Conservation (phyloP, 2,329 filamentous ascomycete species). For the Fonsecaea monophora region DNA sequence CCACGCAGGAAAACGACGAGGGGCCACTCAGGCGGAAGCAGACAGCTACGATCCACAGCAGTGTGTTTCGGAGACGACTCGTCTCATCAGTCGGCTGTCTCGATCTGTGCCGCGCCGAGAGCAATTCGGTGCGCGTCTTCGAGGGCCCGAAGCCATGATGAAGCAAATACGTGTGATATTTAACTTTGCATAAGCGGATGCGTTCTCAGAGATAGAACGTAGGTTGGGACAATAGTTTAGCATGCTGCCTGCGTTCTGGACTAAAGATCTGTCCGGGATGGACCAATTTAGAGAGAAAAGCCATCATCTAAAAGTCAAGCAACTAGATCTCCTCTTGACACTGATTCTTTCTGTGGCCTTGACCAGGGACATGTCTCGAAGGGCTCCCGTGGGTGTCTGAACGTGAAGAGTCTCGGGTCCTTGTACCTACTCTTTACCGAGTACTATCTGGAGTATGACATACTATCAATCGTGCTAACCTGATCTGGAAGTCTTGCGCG, state of each 20-base stretch:
- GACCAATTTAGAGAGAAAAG: background rate
- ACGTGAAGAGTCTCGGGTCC: too few species aligned
- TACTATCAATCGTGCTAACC: too few species aligned
- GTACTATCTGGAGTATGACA: too few species aligned
- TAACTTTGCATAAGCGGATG: slow-evolving; percentile 2
- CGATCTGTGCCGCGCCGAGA: background rate
- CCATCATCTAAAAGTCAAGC: background rate
- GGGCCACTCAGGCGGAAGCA: background rate
- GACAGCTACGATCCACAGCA: background rate
- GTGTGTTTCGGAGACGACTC: background rate
- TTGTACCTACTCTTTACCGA: too few species aligned
- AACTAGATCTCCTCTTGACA: background rate
- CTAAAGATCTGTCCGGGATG: background rate
- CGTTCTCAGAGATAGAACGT: slow-evolving; percentile 4
- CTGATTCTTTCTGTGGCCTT: background rate
- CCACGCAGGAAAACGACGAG: slow-evolving; percentile 23
- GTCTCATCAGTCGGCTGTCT: background rate
- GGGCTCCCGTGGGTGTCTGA: too few species aligned
- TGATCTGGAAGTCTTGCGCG: too few species aligned
- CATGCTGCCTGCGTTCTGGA: background rate
- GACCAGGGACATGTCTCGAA: background rate
- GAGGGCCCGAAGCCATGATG: background rate
- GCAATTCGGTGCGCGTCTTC: background rate
- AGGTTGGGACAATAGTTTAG: background rate
- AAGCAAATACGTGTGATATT: background rate